Evolutionary conservation across 2,329 filamentous ascomycete species (phyloP).

Genomic region (Trichoderma asperellum): DNA sequence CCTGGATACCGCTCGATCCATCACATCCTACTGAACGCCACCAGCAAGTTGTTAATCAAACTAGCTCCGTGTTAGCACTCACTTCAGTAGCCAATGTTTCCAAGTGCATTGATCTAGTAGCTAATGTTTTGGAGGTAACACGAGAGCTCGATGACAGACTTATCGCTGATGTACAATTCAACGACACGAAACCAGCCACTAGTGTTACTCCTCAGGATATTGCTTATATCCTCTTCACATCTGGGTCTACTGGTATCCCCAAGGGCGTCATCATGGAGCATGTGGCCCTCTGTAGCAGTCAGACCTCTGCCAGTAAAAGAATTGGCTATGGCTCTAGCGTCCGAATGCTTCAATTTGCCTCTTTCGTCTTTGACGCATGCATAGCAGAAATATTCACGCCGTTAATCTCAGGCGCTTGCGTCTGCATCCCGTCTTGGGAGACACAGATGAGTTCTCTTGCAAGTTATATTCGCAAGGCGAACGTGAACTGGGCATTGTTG

Average conservation of each 20-base stretch:
- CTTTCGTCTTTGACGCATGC: slow-evolving; percentile 27
- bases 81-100: slow-evolving; percentile 2
- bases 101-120: slow-evolving; percentile 7
- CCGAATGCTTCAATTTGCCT: slow-evolving; percentile 27
- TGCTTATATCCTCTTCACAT: slow-evolving; percentile 33
- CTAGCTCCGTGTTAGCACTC: slow-evolving; percentile 24
- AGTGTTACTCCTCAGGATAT: neutral
- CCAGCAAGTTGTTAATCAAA: slow-evolving; percentile 27
- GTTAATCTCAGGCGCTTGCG: slow-evolving; percentile 25
- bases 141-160: neutral
- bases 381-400: slow-evolving; percentile 25
- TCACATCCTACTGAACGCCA: slow-evolving; percentile 25
- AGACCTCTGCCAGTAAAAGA: slow-evolving; percentile 5
- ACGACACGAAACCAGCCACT: slow-evolving; percentile 31
- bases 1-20: slow-evolving; percentile 24
- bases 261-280: slow-evolving; percentile 34
- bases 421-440: slow-evolving; percentile 29
- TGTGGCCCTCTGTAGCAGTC: slow-evolving; percentile 23
- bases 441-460: slow-evolving; percentile 21
- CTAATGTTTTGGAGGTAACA: slow-evolving; percentile 5
- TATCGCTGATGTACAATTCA: slow-evolving; percentile 45
- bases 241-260: slow-evolving; percentile 32
- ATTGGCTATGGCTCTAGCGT: slow-evolving; percentile 20
- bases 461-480: slow-evolving; percentile 5
- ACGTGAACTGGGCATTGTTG: slow-evolving; percentile 26